Evolutionary conservation across 2,329 filamentous ascomycete genomes (phyloP), one percentile per base, ranked within the genome.

Genomic region (Ophiosphaerella narmari): DNA sequence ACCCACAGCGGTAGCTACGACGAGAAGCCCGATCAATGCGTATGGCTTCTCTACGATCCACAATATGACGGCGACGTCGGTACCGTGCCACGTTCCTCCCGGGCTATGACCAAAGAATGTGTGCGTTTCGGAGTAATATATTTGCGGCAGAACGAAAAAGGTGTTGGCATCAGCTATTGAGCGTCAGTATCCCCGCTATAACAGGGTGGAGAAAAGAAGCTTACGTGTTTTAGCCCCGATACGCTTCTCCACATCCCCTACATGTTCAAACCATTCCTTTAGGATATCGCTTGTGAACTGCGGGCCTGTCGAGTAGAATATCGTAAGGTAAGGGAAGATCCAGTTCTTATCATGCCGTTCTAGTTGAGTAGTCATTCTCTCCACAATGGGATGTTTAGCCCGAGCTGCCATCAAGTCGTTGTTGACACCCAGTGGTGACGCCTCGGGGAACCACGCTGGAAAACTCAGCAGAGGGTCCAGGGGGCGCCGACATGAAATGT

Each of bases 71-170:
- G 55, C 58, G 16, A 69, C 66, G 39, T 70, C 67, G 6, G 45
- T 40, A 5, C 60, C 66, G 43, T 70, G 65, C 67, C 67, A 70
- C 18, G 67, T 67, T 3, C 67, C 65, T 13, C 66, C 67, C 9
- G 64, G 67, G 12, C 50, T 59, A 32, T 69, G 64, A 6, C 64
- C 64, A 32, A 70, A 70, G 46, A 70, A 68, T 3, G 62, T 69
- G 16, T 56, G 63, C 18, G 63, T 48, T 36, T 70, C 64, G 5
- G 61, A 63, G 47, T 69, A 67, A 47, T 68, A 68, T 16, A 64
- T 54, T 23, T 54, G 54, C 0, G 65, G 65, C 5, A 69, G 50
- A 31, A 68, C 45, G 40, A 52, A 59, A 33, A 65, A 59, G 11
- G 39, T 43, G 14, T 54, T 44, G 2, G 46, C 33, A 9, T 50